Base-by-base conservation (phyloP, 345 rosid species). In the Iberis pinnata region DNA sequence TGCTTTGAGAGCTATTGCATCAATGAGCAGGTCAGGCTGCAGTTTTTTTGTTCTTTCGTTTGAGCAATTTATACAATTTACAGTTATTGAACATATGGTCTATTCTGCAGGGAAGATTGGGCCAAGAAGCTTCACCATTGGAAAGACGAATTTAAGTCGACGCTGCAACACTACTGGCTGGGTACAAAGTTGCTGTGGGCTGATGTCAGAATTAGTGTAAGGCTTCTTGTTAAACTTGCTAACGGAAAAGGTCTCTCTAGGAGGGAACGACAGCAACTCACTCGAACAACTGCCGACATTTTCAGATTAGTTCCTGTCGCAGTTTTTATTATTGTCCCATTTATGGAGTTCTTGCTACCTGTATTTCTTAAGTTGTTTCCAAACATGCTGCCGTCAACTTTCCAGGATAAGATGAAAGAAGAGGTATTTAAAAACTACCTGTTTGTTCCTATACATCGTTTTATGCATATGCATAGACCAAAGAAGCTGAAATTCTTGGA, bases 361-460 rank as follows among this genome's bases (percentile, higher is more conserved):
- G 94, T 89, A 49, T 82, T 82, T 71, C 73, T 89, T 38, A 84
- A 84, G 73, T 38, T 86, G 48, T 89, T 89, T 56, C 98, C 98
- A 49, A 89, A 84, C 76, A 84, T 89, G 98, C 73, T 89, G 67
- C 98, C 98, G 14, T 89, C 98, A 49, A 89, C 96, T 33, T 89
- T 89, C 73, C 96, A 89, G 76, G 98, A 89, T 78, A 89, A 76
- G 80, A 89, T 89, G 98, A 86, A 79, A 78, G 92, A 89, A 76
- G 81, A 89, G 98, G 98, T 89, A 75, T 16, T 62, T 31, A 60
- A 36, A 32, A 46, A 18, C 33, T 26, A 22, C 17, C 10, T 46
- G 15, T 25, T 38, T 3, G 3, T 46, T 25, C 18, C 17, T 35
- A 13, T 40, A 39, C 18, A 1, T 25, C 4, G 51, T 43, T 53